Evolutionary conservation across 805 yeast genomes (phyloP).

Genomic region (Kluyveromyces dobzhanskii): DNA sequence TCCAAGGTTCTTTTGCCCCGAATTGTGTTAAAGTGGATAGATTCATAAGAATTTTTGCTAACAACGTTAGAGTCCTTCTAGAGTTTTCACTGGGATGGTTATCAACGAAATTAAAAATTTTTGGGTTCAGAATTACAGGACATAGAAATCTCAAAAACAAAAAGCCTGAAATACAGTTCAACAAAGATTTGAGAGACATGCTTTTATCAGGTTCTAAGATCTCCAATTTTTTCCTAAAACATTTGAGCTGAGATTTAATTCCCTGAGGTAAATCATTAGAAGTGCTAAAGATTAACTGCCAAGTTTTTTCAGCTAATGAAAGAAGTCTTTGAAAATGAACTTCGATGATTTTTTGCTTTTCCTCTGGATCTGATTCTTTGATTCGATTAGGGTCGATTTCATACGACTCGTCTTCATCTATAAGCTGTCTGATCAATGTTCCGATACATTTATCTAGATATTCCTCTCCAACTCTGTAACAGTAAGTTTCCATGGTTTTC

Average conservation of each 20-base stretch:
- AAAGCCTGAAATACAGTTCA: constrained; percentile 76
- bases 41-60: constrained; percentile 72
- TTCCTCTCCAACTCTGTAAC: constrained; percentile 69
- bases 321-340: constrained; percentile 43
- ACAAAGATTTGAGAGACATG: constrained; percentile 37
- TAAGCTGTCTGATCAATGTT: constrained; percentile 48
- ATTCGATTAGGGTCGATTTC: constrained; percentile 75
- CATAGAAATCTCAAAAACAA: constrained; percentile 78
- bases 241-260: constrained; percentile 55
- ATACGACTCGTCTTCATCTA: constrained; percentile 45
- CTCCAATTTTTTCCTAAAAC: constrained; percentile 57
- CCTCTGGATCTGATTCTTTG: constrained; percentile 27
- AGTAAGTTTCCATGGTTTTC: constrained; percentile 70
- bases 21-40: constrained; percentile 71
- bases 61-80: constrained; percentile 70
- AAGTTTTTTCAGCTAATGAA: constrained; percentile 46
- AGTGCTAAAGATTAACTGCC: constrained; percentile 58
- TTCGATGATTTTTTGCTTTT: constrained; percentile 34
- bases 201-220: constrained; percentile 44
- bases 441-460: constrained; percentile 70
- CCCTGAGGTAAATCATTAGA: constrained; percentile 67
- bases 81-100: constrained; percentile 62
- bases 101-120: constrained; percentile 63
- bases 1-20: constrained; percentile 77
- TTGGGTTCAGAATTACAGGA: constrained; percentile 89